A percentile compares a stretch with the other conserved stretches of the same genome.
Conservation (phyloP, 2,329 filamentous ascomycete species). For the Trichoderma sp. region DNA sequence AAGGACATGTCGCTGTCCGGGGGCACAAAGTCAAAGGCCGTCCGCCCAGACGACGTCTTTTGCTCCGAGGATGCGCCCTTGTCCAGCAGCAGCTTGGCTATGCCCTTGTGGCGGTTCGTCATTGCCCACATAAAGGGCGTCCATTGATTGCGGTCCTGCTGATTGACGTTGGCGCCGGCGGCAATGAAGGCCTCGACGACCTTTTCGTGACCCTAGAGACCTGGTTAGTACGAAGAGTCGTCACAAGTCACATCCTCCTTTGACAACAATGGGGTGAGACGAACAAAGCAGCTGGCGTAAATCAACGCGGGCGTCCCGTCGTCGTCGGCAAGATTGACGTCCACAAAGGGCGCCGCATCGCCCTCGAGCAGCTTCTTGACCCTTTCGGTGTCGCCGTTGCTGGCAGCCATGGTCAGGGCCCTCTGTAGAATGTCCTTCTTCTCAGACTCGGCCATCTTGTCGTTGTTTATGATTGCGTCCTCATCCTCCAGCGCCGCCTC, state of each 20-base stretch:
- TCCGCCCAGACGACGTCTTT: constrained; percentile 90
- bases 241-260: neutral
- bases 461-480: constrained; percentile 73
- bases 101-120: constrained; percentile 96
- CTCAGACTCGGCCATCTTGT: constrained; percentile 71
- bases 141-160: constrained; percentile 95
- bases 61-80: constrained; percentile 94
- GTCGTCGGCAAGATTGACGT: constrained; percentile 86
- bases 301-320: constrained; percentile 96
- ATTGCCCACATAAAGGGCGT: constrained; percentile 99
- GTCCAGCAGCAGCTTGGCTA: constrained; percentile 89
- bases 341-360: constrained; percentile 72
- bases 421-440: constrained; percentile 84
- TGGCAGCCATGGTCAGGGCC: constrained; percentile 89
- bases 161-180: constrained; percentile 85
- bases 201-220: constrained; percentile 74
- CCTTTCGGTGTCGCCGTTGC: constrained; percentile 87
- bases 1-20: constrained; percentile 96
- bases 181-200: constrained; percentile 83
- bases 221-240: neutral
- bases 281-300: constrained; percentile 95
- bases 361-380: constrained; percentile 76
- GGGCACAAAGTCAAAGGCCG: constrained; percentile 92
- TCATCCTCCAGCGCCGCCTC: constrained; percentile 75
- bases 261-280: constrained; percentile 36